Evolutionary conservation across 1,139 yeast genomes (phyloP), one percentile per base, ranked within the genome.

Genomic region (Geotrichum citri-aurantii): DNA sequence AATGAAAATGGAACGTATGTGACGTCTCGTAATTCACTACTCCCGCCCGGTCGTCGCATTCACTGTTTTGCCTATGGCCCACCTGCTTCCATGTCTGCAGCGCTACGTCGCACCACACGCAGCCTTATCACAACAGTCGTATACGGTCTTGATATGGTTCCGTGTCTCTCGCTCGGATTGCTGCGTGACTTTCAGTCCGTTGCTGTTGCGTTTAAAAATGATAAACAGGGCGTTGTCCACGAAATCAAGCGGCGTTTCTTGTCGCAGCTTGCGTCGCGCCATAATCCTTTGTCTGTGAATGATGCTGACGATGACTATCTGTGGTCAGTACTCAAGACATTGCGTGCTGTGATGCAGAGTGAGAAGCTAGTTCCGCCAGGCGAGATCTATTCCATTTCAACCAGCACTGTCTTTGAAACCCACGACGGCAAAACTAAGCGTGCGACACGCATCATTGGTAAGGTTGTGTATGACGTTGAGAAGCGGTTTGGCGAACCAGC

Each of bases 331-430:
- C 65, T 71, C 17, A 65, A 65, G 46, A 65, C 66, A 21, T 62
- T 71, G n/a, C 64, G 73, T 3, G 65, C 63, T 5, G 65, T 63
- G 19, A 72, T 71, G 74, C 67, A 65, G 49, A 67, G 68, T 53
- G 72, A 71, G 53, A 72, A 71, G 59, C 65, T 72, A 7, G 68
- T 71, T 1, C 75, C 75, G 7, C 75, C 75, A 0, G 75, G 75
- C 2, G 68, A 69, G 44, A 69, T 71, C 17, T 70, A 70, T 56
- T 72, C 71, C 53, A 57, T 71, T 49, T 65, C 68, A 11, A 68
- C 71, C 4, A 64, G 65, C 48, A 67, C 71, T 3, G 66, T 70
- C 11, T 68, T 70, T 52, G 70, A 68, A 53, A 64, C 67, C 2
- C 70, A 69, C 47, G 68, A 68, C 31, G 72, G 72, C 10, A 64